Percentiles rank a stretch among this genome's conserved stretches.
phyloP scores from a whole-genome alignment of 805 yeast genomes.

The Wickerhamomyces ciferrii region DNA sequence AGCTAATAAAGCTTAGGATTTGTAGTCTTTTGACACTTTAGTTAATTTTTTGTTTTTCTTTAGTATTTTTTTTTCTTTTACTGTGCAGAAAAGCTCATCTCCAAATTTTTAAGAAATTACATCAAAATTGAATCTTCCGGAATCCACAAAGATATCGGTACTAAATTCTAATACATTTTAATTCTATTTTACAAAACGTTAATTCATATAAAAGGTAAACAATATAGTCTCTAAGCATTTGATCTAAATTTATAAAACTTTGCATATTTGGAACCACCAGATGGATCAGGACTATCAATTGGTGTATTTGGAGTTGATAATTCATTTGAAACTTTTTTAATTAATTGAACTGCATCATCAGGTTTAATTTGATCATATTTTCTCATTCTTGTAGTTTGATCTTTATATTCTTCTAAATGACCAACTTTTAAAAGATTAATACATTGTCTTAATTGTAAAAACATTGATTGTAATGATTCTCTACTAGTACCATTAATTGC shows the following conservation, averaged over 20 bases:
- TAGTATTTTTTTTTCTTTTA: too few species aligned
- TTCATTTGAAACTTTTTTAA: constrained; percentile 43
- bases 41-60: neutral
- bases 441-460: constrained; percentile 74
- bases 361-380: constrained; percentile 71
- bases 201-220: neutral
- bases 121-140: neutral
- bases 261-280: neutral
- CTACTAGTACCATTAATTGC: constrained; percentile 26
- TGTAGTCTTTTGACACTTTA: too few species aligned
- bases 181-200: neutral
- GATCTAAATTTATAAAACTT: neutral
- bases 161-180: too few species aligned
- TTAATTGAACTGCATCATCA: constrained; percentile 59
- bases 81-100: neutral
- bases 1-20: too few species aligned
- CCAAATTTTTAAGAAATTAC: neutral
- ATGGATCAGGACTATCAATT: neutral
- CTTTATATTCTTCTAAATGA: constrained; percentile 57
- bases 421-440: constrained; percentile 66
- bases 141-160: neutral
- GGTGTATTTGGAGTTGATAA: neutral
- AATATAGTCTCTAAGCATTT: neutral
- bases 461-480: constrained; percentile 64
- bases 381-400: constrained; percentile 49